A percentile compares a stretch with the other conserved stretches of the same genome.
phyloP scores from a whole-genome alignment of 257 asterid genomes.

The Nicotiana tomentosiformis region DNA sequence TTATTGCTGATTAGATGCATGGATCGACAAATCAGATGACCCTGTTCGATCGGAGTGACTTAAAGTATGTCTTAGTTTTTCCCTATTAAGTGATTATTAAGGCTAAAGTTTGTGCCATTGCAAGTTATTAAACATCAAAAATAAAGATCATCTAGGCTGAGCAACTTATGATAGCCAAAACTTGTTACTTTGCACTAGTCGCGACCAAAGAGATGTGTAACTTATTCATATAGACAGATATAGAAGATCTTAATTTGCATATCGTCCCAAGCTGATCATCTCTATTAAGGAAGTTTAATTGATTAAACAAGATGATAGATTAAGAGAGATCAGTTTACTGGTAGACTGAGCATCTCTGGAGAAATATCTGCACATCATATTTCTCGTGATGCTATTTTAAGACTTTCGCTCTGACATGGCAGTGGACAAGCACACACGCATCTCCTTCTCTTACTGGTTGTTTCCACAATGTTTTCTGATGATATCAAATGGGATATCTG shows the following conservation, averaged over 20 bases:
- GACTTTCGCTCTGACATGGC: background rate
- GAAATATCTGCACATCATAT: background rate
- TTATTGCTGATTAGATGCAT: background rate
- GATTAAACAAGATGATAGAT: background rate
- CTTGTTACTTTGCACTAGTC: background rate
- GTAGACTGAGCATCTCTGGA: background rate
- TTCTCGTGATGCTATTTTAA: background rate
- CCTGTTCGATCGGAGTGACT: background rate
- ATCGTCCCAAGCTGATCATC: background rate
- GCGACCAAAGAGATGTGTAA: background rate
- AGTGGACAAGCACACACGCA: background rate
- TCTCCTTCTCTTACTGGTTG: background rate
- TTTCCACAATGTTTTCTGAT: background rate
- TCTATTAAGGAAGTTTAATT: background rate
- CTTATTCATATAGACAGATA: background rate
- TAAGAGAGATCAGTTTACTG: background rate
- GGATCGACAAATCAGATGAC: background rate
- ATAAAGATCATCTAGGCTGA: background rate
- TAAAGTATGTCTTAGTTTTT: background rate
- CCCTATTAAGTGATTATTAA: background rate
- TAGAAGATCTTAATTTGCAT: background rate
- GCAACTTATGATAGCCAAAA: background rate
- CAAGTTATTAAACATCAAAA: background rate
- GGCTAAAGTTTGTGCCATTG: background rate
- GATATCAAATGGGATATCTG: background rate